phyloP scores from a whole-genome alignment of 2,329 filamentous ascomycete genomes.

The Pseudopithomyces maydicus region DNA sequence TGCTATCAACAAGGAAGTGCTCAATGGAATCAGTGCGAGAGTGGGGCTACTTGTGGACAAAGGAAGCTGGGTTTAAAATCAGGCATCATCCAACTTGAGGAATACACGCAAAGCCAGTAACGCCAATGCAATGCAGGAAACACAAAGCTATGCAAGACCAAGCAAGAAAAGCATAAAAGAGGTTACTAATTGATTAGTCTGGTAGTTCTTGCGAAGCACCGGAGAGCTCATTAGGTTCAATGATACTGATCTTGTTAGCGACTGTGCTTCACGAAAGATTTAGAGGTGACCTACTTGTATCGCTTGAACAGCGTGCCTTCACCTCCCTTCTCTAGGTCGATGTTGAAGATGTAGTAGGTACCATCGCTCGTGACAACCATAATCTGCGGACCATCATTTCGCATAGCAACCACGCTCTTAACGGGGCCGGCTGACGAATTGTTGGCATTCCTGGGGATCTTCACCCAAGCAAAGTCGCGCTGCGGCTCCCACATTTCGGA shows the following conservation, averaged over 20 bases:
- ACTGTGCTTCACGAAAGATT: background rate
- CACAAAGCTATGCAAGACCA: conserved; percentile 9
- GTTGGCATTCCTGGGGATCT: conserved; percentile 70
- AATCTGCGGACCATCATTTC: conserved; percentile 88
- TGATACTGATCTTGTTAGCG: conserved; percentile 34
- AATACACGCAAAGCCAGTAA: conserved; percentile 11
- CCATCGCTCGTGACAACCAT: conserved; percentile 99
- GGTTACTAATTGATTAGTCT: conserved; percentile 23
- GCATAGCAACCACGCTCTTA: conserved; percentile 96
- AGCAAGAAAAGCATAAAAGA: conserved; percentile 1
- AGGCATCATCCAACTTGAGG: background rate
- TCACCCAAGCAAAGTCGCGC: conserved; percentile 95
- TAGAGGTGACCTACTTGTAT: conserved; percentile 73
- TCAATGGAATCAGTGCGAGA: background rate
- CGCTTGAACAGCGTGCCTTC: conserved; percentile 91
- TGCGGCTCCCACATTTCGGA: conserved; percentile 98
- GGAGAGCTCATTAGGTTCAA: conserved; percentile 42
- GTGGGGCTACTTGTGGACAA: background rate
- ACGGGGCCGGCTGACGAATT: conserved; percentile 58
- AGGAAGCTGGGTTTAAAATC: background rate
- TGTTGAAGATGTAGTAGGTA: conserved; percentile 91
- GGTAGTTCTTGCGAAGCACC: conserved; percentile 36
- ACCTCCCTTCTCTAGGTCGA: conserved; percentile 92
- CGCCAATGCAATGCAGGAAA: conserved; percentile 38
- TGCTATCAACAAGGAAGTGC: background rate